Conservation (phyloP, 768 basidiomycete species). For the Hypholoma fasciculare region DNA sequence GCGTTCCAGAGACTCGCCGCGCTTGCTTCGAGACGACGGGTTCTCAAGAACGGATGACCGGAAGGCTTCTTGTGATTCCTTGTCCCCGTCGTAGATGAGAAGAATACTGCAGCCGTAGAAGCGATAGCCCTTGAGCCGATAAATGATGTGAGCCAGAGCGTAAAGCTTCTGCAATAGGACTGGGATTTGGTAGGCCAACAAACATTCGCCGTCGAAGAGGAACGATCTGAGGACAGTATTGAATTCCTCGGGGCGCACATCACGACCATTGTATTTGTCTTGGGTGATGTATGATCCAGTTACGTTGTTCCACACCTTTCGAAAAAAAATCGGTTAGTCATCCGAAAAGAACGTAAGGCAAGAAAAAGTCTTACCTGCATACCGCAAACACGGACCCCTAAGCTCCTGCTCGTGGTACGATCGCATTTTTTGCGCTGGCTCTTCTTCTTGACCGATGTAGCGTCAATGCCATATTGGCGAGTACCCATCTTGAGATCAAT, state of each 20-base stretch:
- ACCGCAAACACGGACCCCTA: conserved; percentile 94
- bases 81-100: conserved; percentile 96
- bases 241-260: conserved; percentile 86
- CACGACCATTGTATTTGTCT: conserved; percentile 95
- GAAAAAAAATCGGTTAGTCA: conserved; percentile 6
- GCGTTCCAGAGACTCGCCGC: conserved; percentile 78
- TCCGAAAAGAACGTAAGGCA: conserved; percentile 7
- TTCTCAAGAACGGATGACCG: conserved; percentile 62
- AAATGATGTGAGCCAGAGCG: conserved; percentile 88
- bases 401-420: conserved; percentile 85
- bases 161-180: conserved; percentile 88
- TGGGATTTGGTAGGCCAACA: conserved; percentile 93
- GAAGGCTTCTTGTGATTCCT: conserved; percentile 79
- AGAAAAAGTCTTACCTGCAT: conserved; percentile 81
- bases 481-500: conserved; percentile 99
- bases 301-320: conserved; percentile 88
- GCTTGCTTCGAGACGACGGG: conserved; percentile 67
- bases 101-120: conserved; percentile 98
- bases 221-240: conserved; percentile 79
- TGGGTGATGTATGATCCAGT: conserved; percentile 87
- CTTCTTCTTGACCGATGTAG: conserved; percentile 89
- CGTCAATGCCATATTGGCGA: conserved; percentile 96
- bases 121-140: conserved; percentile 89
- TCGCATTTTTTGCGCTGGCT: conserved; percentile 99
- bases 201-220: conserved; percentile 77